Evolutionary conservation across 78 protist species (phyloP).

Genomic region (Dictyostelium purpureum): DNA sequence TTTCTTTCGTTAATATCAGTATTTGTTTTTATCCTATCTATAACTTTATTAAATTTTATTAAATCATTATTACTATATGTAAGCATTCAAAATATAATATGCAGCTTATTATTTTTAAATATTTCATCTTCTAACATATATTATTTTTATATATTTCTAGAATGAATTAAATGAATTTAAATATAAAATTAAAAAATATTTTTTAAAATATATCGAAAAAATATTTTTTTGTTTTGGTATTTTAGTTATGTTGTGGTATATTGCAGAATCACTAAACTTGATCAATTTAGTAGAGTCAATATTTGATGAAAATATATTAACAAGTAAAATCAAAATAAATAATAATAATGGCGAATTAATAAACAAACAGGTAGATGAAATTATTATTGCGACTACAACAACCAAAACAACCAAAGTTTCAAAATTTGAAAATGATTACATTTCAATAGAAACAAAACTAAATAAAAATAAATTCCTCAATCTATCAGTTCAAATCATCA

Average conservation of each 20-base stretch:
- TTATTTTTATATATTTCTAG: not conserved
- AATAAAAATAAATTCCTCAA: not conserved
- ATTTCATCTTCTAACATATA: not conserved
- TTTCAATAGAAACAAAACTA: not conserved
- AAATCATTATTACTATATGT: not conserved
- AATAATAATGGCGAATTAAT: not conserved
- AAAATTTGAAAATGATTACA: not conserved
- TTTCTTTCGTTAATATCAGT: not conserved
- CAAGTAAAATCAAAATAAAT: not conserved
- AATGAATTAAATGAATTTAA: not conserved
- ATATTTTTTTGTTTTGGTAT: slow-evolving; percentile 2
- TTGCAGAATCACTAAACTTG: not conserved
- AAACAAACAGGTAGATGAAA: not conserved
- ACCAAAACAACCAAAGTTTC: not conserved
- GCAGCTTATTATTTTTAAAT: too few species aligned
- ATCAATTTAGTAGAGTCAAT: not conserved
- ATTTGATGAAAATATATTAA: not conserved
- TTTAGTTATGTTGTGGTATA: not conserved
- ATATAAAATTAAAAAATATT: not conserved
- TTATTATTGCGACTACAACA: not conserved
- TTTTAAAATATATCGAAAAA: slow-evolving; percentile 6
- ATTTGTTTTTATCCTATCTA: not conserved
- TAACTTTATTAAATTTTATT: slow-evolving; percentile 2
- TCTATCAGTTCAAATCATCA: not conserved
- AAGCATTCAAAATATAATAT: not conserved